A percentile compares a stretch with the other conserved stretches of the same genome.
These are phyloP conservation scores for Ustilago bromivora DNA, from an alignment of 1,284 basidiomycete genomes.

Conservation along the genomic window DNA sequence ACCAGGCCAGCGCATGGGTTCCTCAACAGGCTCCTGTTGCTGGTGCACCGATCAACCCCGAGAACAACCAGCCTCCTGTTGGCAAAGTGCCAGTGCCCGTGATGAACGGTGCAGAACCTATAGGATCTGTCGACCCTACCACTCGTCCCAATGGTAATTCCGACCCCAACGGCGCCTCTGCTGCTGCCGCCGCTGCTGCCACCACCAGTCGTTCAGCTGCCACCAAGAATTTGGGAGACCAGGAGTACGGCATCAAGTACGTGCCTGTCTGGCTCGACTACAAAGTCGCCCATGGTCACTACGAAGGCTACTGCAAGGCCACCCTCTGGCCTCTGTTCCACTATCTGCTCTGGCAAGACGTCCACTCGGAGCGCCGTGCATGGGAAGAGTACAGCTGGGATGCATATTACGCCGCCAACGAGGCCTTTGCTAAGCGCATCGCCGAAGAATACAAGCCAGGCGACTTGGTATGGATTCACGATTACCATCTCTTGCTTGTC, in stretches of 20 bases:
- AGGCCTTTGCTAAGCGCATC: slow-evolving; percentile 84
- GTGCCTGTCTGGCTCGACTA: slow-evolving; percentile 93
- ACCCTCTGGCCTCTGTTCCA: slow-evolving; percentile 99
- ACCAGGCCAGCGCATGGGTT: slow-evolving; percentile 61
- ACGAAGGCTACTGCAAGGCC: slow-evolving; percentile 94
- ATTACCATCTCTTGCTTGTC: slow-evolving; percentile 87
- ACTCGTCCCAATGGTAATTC: slow-evolving; percentile 14
- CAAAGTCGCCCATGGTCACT: slow-evolving; percentile 89
- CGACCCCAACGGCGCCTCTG: slow-evolving; percentile 4
- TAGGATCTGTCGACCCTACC: slow-evolving; percentile 51
- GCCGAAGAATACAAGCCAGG: slow-evolving; percentile 83
- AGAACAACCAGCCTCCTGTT: slow-evolving; percentile 33
- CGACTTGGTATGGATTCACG: slow-evolving; percentile 77
- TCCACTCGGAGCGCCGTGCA: slow-evolving; percentile 71
- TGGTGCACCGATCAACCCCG: slow-evolving; percentile 44
- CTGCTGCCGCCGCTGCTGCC: slow-evolving; percentile 71
- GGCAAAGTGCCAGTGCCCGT: slow-evolving; percentile 53
- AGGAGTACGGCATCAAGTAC: slow-evolving; percentile 73
- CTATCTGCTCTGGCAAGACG: slow-evolving; percentile 97
- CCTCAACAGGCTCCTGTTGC: slow-evolving; percentile 53
- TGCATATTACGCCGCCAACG: slow-evolving; percentile 86
- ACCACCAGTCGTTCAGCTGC: slow-evolving; percentile 73
- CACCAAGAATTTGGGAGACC: slow-evolving; percentile 67
- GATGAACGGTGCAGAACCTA: slow-evolving; percentile 68
- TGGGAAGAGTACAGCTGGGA: slow-evolving; percentile 84